Base-by-base conservation (phyloP, 495 filamentous ascomycete genomes). In the Polyplosphaeria fusca region DNA sequence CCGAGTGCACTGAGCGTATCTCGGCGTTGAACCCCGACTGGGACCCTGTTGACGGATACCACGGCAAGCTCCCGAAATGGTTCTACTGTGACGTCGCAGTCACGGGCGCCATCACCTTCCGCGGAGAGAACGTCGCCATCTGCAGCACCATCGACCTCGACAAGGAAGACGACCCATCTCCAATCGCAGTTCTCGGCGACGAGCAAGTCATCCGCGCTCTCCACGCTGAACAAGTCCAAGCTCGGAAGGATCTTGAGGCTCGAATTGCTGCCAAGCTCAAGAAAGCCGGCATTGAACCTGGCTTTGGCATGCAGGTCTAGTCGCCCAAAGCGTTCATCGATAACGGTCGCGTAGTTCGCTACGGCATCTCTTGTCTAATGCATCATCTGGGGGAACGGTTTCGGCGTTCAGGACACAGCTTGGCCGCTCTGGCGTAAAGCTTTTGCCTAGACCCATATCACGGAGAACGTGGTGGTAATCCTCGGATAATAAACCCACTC, bases 1-100 rank as follows among this genome's bases (percentile, higher is more conserved):
- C 95, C 68, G 89, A 89, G 57, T 95, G 92, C 5, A 77, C 87
- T 61, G 93, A 98, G 72, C 78, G 92, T 13, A 78, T 95, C 50
- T 95, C 88, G 65, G 84, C 83, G 22, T 66, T 68, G 65, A 78
- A 74, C 43, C 74, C 89, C 26, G 97, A 7, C 30, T 35, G 14
- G 7, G 30, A 91, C 67, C 88, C 88, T 37, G 89, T 95, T 68
- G 78, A 93, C 16, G 46, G 50, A 24, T 20, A 30, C 19, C 26
- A 23, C 7, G 5, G 9, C 5, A 18, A 9, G 5, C 25, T 39
- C 3, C 52, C 45, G 2, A 48, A 40, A n/a, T 62, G 59, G 59
- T n/a, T 62, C 3, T 37, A 43, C 16, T 43, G 44, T 25, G 59
- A 62, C 47, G 52, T 56, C 3, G 24, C 24, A 11, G 39, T 42